Conservation (phyloP, 306 rosid genomes). For the Lathyrus sativus region DNA sequence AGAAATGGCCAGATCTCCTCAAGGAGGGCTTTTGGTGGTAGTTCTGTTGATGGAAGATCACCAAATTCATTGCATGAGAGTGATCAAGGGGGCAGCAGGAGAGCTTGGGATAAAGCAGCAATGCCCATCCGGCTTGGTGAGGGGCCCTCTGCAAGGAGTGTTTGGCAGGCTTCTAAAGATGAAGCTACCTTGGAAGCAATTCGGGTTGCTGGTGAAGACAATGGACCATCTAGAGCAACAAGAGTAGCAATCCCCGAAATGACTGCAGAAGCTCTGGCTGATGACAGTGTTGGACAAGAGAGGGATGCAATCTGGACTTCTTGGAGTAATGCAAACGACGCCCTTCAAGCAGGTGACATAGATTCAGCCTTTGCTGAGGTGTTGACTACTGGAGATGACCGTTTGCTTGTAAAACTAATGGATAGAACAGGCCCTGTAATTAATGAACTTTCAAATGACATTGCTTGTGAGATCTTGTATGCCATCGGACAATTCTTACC, state of each 20-base stretch:
- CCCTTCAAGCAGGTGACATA: slow-evolving; percentile 82
- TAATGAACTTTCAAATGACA: slow-evolving; percentile 75
- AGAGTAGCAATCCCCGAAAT: slow-evolving; percentile 86
- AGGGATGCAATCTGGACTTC: slow-evolving; percentile 89
- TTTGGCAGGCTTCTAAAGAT: slow-evolving; percentile 98
- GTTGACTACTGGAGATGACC: slow-evolving; percentile 74
- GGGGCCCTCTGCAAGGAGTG: slow-evolving; percentile 99
- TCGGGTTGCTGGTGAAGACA: slow-evolving; percentile 93
- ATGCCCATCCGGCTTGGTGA: slow-evolving; percentile 82
- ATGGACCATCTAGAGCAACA: slow-evolving; percentile 69
- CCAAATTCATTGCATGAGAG: slow-evolving; percentile 76
- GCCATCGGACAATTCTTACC: slow-evolving; percentile 74
- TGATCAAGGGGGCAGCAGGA: slow-evolving; percentile 80
- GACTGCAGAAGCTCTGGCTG: slow-evolving; percentile 78
- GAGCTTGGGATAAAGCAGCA: slow-evolving; percentile 89
- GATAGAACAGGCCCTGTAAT: slow-evolving; percentile 91
- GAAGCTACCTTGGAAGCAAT: slow-evolving; percentile 98
- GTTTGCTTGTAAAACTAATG: slow-evolving; percentile 88
- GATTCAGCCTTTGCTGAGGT: slow-evolving; percentile 89
- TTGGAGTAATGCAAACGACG: slow-evolving; percentile 92
- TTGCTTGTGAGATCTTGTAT: slow-evolving; percentile 68
- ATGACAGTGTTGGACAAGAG: slow-evolving; percentile 68
- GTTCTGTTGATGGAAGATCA: slow-evolving; percentile 73
- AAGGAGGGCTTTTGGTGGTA: slow-evolving; percentile 71
- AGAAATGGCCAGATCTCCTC: slow-evolving; percentile 80